phyloP scores from a whole-genome alignment of 345 rosid genomes.

The Chamaenerion angustifolium region DNA sequence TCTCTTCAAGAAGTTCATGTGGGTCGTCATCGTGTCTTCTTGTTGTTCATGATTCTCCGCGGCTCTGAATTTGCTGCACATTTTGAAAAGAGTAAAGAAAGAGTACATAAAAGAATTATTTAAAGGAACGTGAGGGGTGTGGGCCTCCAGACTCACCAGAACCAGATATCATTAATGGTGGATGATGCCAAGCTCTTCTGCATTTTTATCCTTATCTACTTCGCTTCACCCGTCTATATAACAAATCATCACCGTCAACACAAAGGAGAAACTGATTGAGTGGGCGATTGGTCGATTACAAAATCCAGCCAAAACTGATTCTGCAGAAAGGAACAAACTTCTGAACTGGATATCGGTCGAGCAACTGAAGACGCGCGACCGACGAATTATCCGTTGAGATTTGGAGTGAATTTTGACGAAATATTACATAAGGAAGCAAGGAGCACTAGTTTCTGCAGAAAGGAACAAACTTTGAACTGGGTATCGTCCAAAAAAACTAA shows the following conservation, averaged over 20 bases:
- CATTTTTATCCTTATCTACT: background rate
- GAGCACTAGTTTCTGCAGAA: no score
- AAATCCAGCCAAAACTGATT: no score
- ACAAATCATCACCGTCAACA: background rate
- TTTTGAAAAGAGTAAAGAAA: background rate
- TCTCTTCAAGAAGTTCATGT: conserved; percentile 22
- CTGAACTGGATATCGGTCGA: no score
- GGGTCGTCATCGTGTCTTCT: conserved; percentile 15
- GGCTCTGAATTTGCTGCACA: conserved; percentile 5
- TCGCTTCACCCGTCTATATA: background rate
- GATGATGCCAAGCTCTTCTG: background rate
- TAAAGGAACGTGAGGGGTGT: background rate
- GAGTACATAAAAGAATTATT: background rate
- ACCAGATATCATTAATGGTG: conserved; percentile 1
- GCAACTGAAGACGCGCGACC: no score
- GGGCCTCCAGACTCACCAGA: background rate
- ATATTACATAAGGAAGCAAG: no score
- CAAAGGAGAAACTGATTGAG: no score
- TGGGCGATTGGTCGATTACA: no score
- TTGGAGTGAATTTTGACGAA: no score
- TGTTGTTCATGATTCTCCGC: background rate
- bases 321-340: no score
- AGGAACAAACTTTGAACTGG: no score
- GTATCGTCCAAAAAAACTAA: no score
- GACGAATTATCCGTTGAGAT: no score